Evolutionary conservation across 2,329 filamentous ascomycete genomes (phyloP).

Genomic region (Bipolaris sorokiniana): DNA sequence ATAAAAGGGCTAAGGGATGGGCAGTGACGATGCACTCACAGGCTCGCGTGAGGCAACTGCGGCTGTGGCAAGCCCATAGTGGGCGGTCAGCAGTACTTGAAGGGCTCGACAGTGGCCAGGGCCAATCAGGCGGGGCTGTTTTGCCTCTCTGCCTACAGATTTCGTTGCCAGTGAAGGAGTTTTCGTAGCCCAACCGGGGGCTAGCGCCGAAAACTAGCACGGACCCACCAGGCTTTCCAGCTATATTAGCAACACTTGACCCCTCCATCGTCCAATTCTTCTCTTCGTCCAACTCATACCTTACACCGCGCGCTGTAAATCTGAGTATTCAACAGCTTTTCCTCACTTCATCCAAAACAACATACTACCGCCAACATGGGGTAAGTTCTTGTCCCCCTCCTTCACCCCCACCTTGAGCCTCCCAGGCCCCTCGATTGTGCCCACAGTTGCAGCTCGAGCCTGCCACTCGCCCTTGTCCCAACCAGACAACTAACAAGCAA

Average conservation of each 20-base stretch:
- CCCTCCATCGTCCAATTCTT: slow-evolving; percentile 18
- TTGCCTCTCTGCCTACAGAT: slow-evolving; percentile 20
- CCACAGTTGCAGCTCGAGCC: not conserved
- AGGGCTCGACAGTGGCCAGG: not conserved
- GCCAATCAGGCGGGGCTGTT: slow-evolving; percentile 20
- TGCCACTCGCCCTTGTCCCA: not conserved
- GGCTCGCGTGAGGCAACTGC: slow-evolving; percentile 31
- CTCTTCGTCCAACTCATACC: slow-evolving; percentile 23
- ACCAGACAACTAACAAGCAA: slow-evolving; percentile 40
- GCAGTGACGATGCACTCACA: slow-evolving; percentile 18
- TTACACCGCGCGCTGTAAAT: slow-evolving; percentile 21
- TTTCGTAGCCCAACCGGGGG: slow-evolving; percentile 22
- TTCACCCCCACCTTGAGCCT: slow-evolving; percentile 22
- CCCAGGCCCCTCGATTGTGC: slow-evolving; percentile 6
- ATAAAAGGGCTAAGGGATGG: slow-evolving; percentile 4
- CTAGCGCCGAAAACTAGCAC: slow-evolving; percentile 20
- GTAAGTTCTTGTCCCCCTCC: slow-evolving; percentile 53
- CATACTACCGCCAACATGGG: slow-evolving; percentile 64
- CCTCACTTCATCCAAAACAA: slow-evolving; percentile 33
- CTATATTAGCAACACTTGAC: slow-evolving; percentile 17
- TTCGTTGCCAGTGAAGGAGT: slow-evolving; percentile 22
- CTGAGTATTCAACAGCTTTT: slow-evolving; percentile 38
- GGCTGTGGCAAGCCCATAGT: slow-evolving; percentile 28
- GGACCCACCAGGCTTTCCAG: slow-evolving; percentile 13
- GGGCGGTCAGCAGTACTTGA: slow-evolving; percentile 25